Base-by-base conservation (phyloP, 768 basidiomycete species). In the Termitomyces heimii region DNA sequence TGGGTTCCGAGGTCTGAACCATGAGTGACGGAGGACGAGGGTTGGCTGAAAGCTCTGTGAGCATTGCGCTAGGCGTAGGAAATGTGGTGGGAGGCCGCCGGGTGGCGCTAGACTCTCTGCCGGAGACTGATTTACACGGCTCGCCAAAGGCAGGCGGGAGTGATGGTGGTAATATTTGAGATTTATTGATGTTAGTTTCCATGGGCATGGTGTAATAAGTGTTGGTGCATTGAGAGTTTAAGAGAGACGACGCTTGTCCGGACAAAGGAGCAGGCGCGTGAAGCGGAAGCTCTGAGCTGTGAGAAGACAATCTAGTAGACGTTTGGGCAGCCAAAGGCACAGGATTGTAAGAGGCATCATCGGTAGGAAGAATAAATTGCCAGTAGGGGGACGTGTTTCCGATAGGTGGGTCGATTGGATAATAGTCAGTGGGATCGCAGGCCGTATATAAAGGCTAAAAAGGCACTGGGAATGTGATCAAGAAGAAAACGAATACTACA, bases 21-120 rank as follows among this genome's bases (percentile, higher is more conserved):
- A 29, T 51, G 26, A 51, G 40, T 16, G 35, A 39, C 24, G 64
- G 42, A 43, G 52, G 59, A 26, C 49, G 46, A 20, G 53, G 46
- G 29, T 47, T 58, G 10, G 42, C 59, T 1, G 72, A 66, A 22
- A 81, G 68, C 42, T 84, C 76, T 29, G 72, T 71, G 50, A 88
- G 77, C 31, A 88, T 71, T 62, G 87, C 84, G 37, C 80, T 82
- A 1, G 86, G 86, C 0, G 86, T 88, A 1, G 80, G 86, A 62
- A 88, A 86, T 2, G 79, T 82, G 1, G 66, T 58, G 56, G 73
- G 75, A 0, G 66, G 56, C 0, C 61, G 63, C 22, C 64, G 50
- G 22, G 47, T 44, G 16, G 57, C 22, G 31, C 32, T 52, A 35
- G 45, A 51, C 16, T 55, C 55, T 20, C 56, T 44, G 47, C 60